Evolutionary conservation across 2,329 filamentous ascomycete species (phyloP), one percentile per base, ranked within the genome.

Genomic region (Clarireedia homoeocarpa): DNA sequence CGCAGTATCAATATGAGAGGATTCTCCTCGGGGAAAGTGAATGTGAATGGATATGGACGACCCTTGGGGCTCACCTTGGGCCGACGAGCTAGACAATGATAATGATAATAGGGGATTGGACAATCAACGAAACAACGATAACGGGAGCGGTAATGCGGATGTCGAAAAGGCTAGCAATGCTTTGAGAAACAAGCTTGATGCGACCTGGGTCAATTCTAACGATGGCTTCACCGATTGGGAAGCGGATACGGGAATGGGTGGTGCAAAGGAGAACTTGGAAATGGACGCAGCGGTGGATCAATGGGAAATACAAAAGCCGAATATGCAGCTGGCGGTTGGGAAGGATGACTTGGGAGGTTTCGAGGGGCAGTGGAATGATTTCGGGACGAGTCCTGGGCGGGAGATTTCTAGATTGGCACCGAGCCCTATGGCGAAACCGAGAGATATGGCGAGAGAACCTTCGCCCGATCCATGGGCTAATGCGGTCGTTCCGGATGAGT

Each of bases 31-130:
- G 52, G 44, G 52, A 30, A 49, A 23, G 52, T 48, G 51, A 61
- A 63, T 61, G 52, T 49, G 51, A 61, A 63, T 62, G 59, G 64
- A 61, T 62, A 71, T 71, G 68, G 69, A 70, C 62, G 69, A 71
- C 61, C 66, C 68, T 57, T 72, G 70, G 70, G 68, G 69, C 61
- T 72, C 53, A 51, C 70, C 70, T 30, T 72, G 70, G 70, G 70
- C 70, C 61, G 70, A 71, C 55, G 67, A 69, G 59, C 44, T 55
- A 27, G 42, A 55, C 6, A 42, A 50, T 20, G 36, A 55, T 10
- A 26, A 34, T 36, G 46, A 40, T 15, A 40, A 15, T 40, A 14
- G 17, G 39, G 7, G 44, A 7, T 17, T 54, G 23, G 51, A 4
- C 4, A 34, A 10, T 30, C 34, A 24, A 17, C 38, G 51, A 23